Evolutionary conservation across 1,284 basidiomycete genomes (phyloP), one percentile per base, ranked within the genome.

Genomic region (Cryptococcus maquisensis): DNA sequence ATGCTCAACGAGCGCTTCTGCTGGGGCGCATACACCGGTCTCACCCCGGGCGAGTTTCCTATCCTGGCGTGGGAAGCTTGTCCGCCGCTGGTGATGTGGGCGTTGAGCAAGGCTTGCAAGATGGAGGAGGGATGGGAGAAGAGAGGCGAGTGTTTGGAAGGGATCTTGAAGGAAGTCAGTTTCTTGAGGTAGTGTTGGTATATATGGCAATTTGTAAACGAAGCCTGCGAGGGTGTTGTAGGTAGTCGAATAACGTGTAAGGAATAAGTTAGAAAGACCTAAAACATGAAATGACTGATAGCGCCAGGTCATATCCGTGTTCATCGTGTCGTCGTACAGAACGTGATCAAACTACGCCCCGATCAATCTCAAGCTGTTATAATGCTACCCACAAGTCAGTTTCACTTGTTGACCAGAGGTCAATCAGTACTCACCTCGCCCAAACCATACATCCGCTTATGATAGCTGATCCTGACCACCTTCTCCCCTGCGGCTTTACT

Each of bases 401-500:
- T 12, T 23, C 13, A 12, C 18, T 15, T 9, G n/a, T n/a, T n/a
- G n/a, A n/a, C 38, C 21, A 4, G 4, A 9, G 23, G 43, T 41
- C 43, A 49, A 21, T 4, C 18, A 8, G 21, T 26, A 76, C 86
- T 67, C 55, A 91, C 91, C 83, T 96, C 92, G 66, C 92, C 92
- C 4, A 96, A 81, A 2, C 92, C 93, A 75, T 94, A 96, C 84
- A 93, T 87, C 65, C 85, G 81, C 56, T 89, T 81, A 73, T 96
- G 93, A 73, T 93, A 96, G 66, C 90, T 94, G 65, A 95, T 88
- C 54, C 86, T 81, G 9, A 86, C 83, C 4, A 82, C 81, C 45
- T 76, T 78, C 38, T 80, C 77, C 43, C 80, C 79, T 36, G 69
- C 71, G 10, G 67, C 58, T 18, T 74, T 69, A 20, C 67, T 71